Base-by-base conservation (phyloP, 352 stramenopile species). In the Thraustochytrium striatum region DNA sequence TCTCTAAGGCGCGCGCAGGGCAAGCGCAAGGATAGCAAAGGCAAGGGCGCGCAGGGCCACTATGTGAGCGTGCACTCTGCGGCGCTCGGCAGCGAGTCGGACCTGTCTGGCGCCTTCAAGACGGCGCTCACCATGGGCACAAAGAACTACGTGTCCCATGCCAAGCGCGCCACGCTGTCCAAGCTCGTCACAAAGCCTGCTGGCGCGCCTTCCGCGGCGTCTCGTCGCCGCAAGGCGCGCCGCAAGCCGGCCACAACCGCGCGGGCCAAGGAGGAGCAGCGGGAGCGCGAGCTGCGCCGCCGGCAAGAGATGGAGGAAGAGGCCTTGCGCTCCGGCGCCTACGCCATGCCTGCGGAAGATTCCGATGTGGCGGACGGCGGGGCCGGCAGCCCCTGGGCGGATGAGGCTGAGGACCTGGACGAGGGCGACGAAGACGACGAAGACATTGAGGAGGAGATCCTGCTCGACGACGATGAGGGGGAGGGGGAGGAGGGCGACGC, bases 261-360 rank as follows among this genome's bases (percentile, higher is more conserved):
- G 33, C 0, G n/a, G 5, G 38, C 62, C 25, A 69, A 33, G 21
- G 1, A 28, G 8, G 32, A 13, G 39, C n/a, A 73, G 11, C 62
- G 39, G 13, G 62, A 73, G 11, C 44, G 62, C n/a, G 62, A 73
- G 44, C 62, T 28, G 11, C 39, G 47, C 8, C 62, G 62, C 13
- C 62, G 62, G 11, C 41, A 70, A 36, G 39, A 73, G 44, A 73
- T 73, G 62, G 62, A 73, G 28, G 47, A 61, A 57, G 62, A 73
- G 30, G 62, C 62, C 1, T n/a, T 19, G 19, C 8, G n/a, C 21
- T 73, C 44, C 9, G 62, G 62, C 30, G 62, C 62, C 8, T 62
- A 38, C 32, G 62, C 62, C 19, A 61, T 73, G 62, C 39, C 44
- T 13, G 21, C n/a, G n/a, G 61, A 70, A 68, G 61, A 70, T 57